Base-by-base conservation (phyloP, 345 rosid genomes). In the Lenwebbia sp. region DNA sequence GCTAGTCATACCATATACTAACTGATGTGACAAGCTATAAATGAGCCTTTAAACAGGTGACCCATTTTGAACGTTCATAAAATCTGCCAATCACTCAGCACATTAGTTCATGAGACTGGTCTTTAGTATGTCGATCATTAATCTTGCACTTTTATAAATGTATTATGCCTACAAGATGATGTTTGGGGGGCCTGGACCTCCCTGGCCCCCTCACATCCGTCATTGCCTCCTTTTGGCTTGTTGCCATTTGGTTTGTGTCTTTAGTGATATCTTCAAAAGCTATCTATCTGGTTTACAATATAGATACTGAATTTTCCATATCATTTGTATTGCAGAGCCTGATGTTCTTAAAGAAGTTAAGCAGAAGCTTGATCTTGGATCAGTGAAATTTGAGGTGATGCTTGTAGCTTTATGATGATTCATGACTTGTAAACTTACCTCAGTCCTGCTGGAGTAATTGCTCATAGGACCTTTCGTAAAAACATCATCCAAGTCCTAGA, bases 321-420 rank as follows among this genome's bases (percentile, higher is more conserved):
- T 54, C 23, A 17, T 83, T 53, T 52, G 22, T 83, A 19, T 15
- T 92, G 93, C 96, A 97, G 99, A 97, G 90, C 98, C 95, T 89
- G 99, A 96, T 90, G 95, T 96, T 84, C 90, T 89, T 57, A 96
- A 90, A 90, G 99, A 97, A 93, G 97, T 97, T 88, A 97, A 93
- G 92, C 96, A 91, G 91, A 97, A 96, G 91, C 91, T 96, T 86
- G 98, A 94, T 87, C 93, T 95, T 88, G 99, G 97, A 85, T 87
- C 95, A 81, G 98, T 97, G 87, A 97, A 96, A 90, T 96, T 96
- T 90, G 97, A 97, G 99, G 99, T 95, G 62, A 74, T 70, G 62
- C 22, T 51, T 84, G 65, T 58, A 14, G 83, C 54, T 41, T 12
- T 53, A 57, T 83, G 70, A 15, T 47, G n/a, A 15, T 58, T 84